Base-by-base conservation (phyloP, 2,329 filamentous ascomycete genomes). In the Ambrosiella xylebori region DNA sequence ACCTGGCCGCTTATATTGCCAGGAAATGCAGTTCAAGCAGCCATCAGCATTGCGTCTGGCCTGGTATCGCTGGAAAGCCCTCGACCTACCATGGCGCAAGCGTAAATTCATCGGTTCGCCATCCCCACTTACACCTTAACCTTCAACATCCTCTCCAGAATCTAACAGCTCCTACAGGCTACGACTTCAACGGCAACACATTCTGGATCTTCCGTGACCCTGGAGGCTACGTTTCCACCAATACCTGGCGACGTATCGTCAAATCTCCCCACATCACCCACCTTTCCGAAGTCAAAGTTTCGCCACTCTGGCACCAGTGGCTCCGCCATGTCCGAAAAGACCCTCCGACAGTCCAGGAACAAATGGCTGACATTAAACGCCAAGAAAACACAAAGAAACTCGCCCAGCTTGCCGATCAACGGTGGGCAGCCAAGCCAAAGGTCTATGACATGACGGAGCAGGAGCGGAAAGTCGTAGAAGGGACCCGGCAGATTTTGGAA, bases 241-340 rank as follows among this genome's bases (percentile, higher is more conserved):
- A 66, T 39, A 76, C 78, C 63, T 78, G 77, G 74, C 77, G 81
- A 38, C 78, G 81, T 66, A 82, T 84, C 62, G 79, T 83, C 54
- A 65, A 79, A 63, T 81, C 79, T 67, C 79, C 80, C 9, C 69
- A 72, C 54, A 71, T 71, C 49, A 74, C 75, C 2, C 78, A 79
- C 66, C 71, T 73, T 64, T 77, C 73, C 64, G 74, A 78, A 39
- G 74, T 84, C 57, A 69, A 69, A 58, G 79, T 84, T 61, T 71
- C 76, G 56, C 81, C 82, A 9, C 73, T 75, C 62, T 85, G 82
- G 82, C 81, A 84, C 68, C 81, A 84, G 65, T 85, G 82, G 82
- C 73, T 85, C 54, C 78, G 82, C 13, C 74, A 84, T 66, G 78
- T 76, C 51, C 77, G 82, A 17, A 61, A 65, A 1, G 66, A 74